phyloP scores from a whole-genome alignment of 805 yeast genomes.

The Metschnikowia corniflorae region DNA sequence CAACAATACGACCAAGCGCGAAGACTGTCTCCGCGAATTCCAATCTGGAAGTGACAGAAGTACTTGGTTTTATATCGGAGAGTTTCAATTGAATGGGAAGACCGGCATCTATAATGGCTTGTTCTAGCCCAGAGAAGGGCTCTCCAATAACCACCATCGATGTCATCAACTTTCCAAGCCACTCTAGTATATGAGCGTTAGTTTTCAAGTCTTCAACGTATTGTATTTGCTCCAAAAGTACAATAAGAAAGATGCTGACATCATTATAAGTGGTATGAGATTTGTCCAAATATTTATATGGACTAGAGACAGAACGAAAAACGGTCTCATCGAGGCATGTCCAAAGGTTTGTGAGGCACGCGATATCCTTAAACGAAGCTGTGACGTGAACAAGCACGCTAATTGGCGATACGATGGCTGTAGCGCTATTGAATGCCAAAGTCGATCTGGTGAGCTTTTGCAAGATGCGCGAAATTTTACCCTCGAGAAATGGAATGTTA shows the following conservation, averaged over 20 bases:
- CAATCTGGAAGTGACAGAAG: conserved; percentile 30
- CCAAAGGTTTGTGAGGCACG: conserved; percentile 44
- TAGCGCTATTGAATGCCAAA: conserved; percentile 17
- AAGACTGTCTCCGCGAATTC: conserved; percentile 47
- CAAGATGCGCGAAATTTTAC: conserved; percentile 12
- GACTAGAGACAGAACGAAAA: conserved; percentile 65
- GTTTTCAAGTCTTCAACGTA: conserved; percentile 38
- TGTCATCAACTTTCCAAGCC: conserved; percentile 51
- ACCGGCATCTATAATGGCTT: conserved; percentile 12
- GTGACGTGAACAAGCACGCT: conserved; percentile 52
- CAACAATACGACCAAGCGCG: conserved; percentile 33
- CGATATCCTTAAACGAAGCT: conserved; percentile 6
- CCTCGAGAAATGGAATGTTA: conserved; percentile 9
- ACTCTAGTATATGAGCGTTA: conserved; percentile 26
- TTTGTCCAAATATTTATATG: conserved; percentile 79
- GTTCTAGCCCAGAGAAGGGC: conserved; percentile 29
- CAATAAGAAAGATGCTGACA: conserved; percentile 35
- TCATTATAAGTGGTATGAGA: conserved; percentile 29
- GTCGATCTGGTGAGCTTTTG: conserved; percentile 13
- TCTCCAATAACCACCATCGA: conserved; percentile 59
- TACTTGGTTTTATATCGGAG: conserved; percentile 2
- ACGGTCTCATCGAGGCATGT: conserved; percentile 70
- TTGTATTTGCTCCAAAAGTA: conserved; percentile 62
- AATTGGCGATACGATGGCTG: conserved; percentile 51
- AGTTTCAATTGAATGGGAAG: conserved; percentile 4